Percentiles rank a stretch among this genome's conserved stretches.
Conservation (phyloP, 495 filamentous ascomycete genomes). For the Rhypophila decipiens region DNA sequence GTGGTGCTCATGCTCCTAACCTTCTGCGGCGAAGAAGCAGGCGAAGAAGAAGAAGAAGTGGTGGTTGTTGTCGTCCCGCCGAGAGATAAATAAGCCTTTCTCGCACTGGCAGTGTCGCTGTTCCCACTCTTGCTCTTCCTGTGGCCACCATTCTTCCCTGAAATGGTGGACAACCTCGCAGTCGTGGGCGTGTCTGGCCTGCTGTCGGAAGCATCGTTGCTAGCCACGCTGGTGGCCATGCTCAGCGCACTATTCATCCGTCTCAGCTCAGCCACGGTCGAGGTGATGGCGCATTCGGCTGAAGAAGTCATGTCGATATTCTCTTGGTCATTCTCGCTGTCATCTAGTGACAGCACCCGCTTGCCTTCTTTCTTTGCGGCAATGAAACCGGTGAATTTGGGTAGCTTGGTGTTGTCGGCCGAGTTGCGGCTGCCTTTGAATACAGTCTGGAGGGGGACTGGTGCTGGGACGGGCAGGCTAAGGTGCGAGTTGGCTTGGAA, state of each 20-base stretch:
- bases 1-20: neutral
- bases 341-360: no score
- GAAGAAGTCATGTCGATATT: no score
- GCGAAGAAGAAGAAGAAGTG: no score
- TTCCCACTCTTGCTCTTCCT: neutral
- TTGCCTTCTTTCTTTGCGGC: neutral
- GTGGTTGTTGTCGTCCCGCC: neutral
- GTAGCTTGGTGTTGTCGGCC: no score
- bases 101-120: neutral
- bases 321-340: no score
- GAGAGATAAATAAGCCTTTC: neutral
- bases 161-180: neutral
- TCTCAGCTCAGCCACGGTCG: constrained; percentile 15
- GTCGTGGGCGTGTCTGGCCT: neutral
- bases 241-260: constrained; percentile 21
- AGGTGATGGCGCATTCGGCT: constrained; percentile 2
- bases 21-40: no score
- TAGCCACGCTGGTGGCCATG: constrained; percentile 11
- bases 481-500: constrained; percentile 4
- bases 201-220: neutral
- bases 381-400: neutral
- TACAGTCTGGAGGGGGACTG: no score
- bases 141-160: neutral
- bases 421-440: no score
- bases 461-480: no score